Percentiles rank a stretch among this genome's conserved stretches.
These are phyloP conservation scores for Diaporthe humulicola DNA, from an alignment of 2,329 filamentous ascomycete genomes.

Conservation along the genomic window DNA sequence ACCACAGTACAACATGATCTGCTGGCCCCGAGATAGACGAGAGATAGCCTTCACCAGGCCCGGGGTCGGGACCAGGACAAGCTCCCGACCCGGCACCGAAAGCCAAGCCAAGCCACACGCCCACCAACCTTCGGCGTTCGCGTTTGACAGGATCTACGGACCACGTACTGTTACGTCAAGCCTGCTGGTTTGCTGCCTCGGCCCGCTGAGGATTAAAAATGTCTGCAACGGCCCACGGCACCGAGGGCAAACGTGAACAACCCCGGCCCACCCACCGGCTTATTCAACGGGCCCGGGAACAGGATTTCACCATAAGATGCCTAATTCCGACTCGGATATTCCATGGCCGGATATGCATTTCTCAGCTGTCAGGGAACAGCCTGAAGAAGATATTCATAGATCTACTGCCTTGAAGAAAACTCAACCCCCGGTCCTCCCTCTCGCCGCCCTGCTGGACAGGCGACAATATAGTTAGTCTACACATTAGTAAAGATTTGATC, in stretches of 20 bases:
- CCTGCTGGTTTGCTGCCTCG: background rate
- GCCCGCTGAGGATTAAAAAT: background rate
- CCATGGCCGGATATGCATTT: background rate
- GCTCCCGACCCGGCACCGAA: constrained; percentile 11
- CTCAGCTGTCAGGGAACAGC: background rate
- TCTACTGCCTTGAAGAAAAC: background rate
- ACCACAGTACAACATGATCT: background rate
- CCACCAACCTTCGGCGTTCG: constrained; percentile 2
- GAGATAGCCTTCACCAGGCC: constrained; percentile 16
- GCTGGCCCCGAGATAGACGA: constrained; percentile 1
- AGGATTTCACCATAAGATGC: background rate
- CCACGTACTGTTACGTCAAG: background rate
- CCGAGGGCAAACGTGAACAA: background rate
- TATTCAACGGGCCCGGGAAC: constrained; percentile 5
- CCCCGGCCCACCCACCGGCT: background rate
- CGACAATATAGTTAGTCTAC: too few relatives aligned
- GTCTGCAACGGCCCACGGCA: constrained; percentile 22
- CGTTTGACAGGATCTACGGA: constrained; percentile 15
- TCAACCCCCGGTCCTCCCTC: background rate
- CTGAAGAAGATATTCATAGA: background rate
- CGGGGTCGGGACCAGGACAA: constrained; percentile 6
- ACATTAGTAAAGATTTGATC: background rate
- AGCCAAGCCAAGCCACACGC: background rate
- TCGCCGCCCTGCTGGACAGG: background rate
- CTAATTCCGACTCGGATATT: constrained; percentile 11